phyloP scores from a whole-genome alignment of 148 eudicot genomes.

The Salicornia ramosissima region DNA sequence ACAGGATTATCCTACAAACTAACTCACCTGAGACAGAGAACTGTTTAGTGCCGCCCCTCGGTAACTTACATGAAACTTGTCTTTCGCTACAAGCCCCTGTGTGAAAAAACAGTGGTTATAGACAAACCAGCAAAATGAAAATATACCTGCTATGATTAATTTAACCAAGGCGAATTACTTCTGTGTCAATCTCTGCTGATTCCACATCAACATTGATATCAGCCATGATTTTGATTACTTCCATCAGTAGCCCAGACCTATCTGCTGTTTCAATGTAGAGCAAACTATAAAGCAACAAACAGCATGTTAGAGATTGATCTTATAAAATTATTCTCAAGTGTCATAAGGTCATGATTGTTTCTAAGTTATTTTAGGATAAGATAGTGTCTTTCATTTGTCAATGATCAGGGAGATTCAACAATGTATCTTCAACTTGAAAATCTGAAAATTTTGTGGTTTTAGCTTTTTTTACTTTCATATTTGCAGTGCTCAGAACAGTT shows the following conservation, averaged over 20 bases:
- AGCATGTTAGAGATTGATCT: neutral
- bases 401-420: neutral
- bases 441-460: no score
- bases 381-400: neutral
- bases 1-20: neutral
- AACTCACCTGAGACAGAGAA: slow-evolving; percentile 75
- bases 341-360: no score
- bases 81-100: slow-evolving; percentile 92
- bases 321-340: no score
- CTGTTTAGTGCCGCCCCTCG: slow-evolving; percentile 71
- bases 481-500: no score
- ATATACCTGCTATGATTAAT: slow-evolving; percentile 8
- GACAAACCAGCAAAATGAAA: neutral
- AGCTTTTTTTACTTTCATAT: no score
- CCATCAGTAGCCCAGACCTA: slow-evolving; percentile 81
- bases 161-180: slow-evolving; percentile 36
- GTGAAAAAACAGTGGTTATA: slow-evolving; percentile 15
- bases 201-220: slow-evolving; percentile 76
- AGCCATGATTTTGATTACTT: slow-evolving; percentile 70
- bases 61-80: slow-evolving; percentile 92
- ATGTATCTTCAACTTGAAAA: neutral
- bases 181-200: slow-evolving; percentile 94
- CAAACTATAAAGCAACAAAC: slow-evolving; percentile 44
- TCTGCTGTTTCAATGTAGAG: slow-evolving; percentile 90
- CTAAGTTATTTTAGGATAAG: neutral